phyloP scores from a whole-genome alignment of 1,284 basidiomycete species.

The Leccinum angustisporum region DNA sequence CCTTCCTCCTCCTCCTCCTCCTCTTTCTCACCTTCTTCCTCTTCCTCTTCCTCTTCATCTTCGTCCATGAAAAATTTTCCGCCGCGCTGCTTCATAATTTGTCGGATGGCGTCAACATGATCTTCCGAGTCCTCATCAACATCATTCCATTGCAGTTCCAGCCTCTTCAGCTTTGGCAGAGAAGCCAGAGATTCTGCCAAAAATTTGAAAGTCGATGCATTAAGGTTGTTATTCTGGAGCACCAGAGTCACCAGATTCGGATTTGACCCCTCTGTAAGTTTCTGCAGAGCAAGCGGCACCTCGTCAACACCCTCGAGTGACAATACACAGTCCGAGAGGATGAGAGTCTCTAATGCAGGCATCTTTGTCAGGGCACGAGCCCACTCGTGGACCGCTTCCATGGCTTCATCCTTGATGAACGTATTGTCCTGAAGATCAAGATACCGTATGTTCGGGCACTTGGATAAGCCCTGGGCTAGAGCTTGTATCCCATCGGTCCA shows the following conservation, averaged over 20 bases:
- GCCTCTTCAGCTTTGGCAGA: conserved; percentile 56
- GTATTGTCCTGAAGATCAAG: conserved; percentile 98
- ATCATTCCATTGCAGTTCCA: conserved; percentile 91
- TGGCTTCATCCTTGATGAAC: conserved; percentile 73
- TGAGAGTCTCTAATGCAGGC: conserved; percentile 77
- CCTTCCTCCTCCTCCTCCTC: conserved; percentile 36
- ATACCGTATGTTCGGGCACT: conserved; percentile 68
- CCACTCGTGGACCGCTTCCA: conserved; percentile 61
- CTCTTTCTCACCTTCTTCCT: conserved; percentile 31
- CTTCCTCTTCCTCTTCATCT: conserved; percentile 64
- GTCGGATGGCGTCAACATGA: conserved; percentile 57
- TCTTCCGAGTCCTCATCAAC: conserved; percentile 80
- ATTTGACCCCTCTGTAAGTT: conserved; percentile 72
- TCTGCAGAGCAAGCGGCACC: conserved; percentile 62
- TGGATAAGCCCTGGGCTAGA: conserved; percentile 74
- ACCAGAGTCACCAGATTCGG: conserved; percentile 73
- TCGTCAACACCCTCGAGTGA: conserved; percentile 65
- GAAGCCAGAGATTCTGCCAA: conserved; percentile 68
- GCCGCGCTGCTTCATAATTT: conserved; percentile 67
- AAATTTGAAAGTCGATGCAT: conserved; percentile 64
- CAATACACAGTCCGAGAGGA: conserved; percentile 92
- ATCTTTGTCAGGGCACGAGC: conserved; percentile 66
- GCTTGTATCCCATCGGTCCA: conserved; percentile 90
- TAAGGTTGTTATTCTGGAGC: conserved; percentile 90
- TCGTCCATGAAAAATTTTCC: conserved; percentile 66